phyloP scores from a whole-genome alignment of 2,329 filamentous ascomycete species.

The Cladosporium phlei region DNA sequence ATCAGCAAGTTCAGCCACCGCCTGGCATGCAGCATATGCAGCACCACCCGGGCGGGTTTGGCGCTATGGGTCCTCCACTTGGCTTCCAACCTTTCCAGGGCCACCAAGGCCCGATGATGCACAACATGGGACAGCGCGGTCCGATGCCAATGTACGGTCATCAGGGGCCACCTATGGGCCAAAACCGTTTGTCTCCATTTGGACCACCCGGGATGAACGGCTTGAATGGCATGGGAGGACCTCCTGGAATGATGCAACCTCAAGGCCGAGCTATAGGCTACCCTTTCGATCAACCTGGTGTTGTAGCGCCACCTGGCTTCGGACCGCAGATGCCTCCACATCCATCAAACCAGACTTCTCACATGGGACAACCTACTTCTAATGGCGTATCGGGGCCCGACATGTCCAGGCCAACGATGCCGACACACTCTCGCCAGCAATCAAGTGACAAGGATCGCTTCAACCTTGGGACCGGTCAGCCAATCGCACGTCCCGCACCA shows the following conservation, averaged over 20 bases:
- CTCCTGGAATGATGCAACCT: constrained; percentile 51
- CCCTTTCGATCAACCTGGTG: constrained; percentile 41
- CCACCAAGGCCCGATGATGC: constrained; percentile 51
- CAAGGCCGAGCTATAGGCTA: constrained; percentile 49
- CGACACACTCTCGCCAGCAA: constrained; percentile 67
- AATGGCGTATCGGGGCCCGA: constrained; percentile 26
- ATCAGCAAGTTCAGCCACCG: constrained; percentile 57
- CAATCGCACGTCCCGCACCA: constrained; percentile 68
- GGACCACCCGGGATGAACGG: constrained; percentile 58
- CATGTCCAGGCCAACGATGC: constrained; percentile 35
- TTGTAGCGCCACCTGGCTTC: constrained; percentile 49
- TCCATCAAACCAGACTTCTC: constrained; percentile 27
- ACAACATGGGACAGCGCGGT: constrained; percentile 48
- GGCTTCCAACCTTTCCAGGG: constrained; percentile 53
- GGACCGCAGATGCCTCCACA: constrained; percentile 37
- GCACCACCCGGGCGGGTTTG: constrained; percentile 38
- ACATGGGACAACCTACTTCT: constrained; percentile 29
- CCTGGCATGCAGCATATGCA: constrained; percentile 51
- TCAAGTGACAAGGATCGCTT: constrained; percentile 55
- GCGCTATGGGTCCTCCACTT: constrained; percentile 48
- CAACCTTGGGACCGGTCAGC: constrained; percentile 61
- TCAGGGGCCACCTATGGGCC: constrained; percentile 47
- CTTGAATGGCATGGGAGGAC: constrained; percentile 17
- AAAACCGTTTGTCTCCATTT: constrained; percentile 37
- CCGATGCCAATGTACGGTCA: constrained; percentile 52